phyloP scores from a whole-genome alignment of 2,329 filamentous ascomycete species.

The Aspergillus sp. region DNA sequence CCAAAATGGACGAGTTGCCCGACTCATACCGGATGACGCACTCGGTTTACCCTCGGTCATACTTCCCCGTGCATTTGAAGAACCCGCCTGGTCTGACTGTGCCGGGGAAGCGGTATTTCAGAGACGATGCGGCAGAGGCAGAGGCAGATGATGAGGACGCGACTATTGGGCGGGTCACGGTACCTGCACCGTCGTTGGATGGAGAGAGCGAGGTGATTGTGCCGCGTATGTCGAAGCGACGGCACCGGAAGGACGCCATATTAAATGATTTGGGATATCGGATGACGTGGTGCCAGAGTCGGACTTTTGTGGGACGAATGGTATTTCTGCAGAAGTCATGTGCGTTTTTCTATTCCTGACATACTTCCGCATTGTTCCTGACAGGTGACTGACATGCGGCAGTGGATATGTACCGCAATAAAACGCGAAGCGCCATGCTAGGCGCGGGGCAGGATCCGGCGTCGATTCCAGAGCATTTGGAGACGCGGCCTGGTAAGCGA shows the following conservation, averaged over 20 bases:
- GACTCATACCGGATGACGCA: conserved; percentile 89
- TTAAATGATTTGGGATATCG: conserved; percentile 89
- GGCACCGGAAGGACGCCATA: conserved; percentile 74
- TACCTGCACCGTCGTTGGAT: conserved; percentile 57
- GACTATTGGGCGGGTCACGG: conserved; percentile 42
- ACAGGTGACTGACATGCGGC: conserved; percentile 3
- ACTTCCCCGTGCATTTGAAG: conserved; percentile 90
- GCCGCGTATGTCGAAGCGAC: conserved; percentile 62
- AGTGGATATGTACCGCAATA: conserved; percentile 94
- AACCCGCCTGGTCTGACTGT: conserved; percentile 66
- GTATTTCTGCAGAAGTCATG: conserved; percentile 85
- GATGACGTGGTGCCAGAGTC: conserved; percentile 94
- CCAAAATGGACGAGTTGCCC: conserved; percentile 92
- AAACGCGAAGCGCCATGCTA: conserved; percentile 77
- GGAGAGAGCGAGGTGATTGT: conserved; percentile 71
- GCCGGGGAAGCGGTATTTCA: conserved; percentile 67
- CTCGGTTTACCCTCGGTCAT: conserved; percentile 83
- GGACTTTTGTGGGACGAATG: conserved; percentile 78
- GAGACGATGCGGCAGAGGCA: conserved; percentile 59
- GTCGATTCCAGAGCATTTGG: conserved; percentile 73
- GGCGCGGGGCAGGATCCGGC: conserved; percentile 68
- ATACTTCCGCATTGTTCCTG: not conserved
- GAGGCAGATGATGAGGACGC: conserved; percentile 26
- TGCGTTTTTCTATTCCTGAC: conserved; percentile 48
- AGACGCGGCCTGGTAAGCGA: conserved; percentile 80